Evolutionary conservation across 768 basidiomycete genomes (phyloP), one percentile per base, ranked within the genome.

Genomic region (Lactarius hengduanensis): DNA sequence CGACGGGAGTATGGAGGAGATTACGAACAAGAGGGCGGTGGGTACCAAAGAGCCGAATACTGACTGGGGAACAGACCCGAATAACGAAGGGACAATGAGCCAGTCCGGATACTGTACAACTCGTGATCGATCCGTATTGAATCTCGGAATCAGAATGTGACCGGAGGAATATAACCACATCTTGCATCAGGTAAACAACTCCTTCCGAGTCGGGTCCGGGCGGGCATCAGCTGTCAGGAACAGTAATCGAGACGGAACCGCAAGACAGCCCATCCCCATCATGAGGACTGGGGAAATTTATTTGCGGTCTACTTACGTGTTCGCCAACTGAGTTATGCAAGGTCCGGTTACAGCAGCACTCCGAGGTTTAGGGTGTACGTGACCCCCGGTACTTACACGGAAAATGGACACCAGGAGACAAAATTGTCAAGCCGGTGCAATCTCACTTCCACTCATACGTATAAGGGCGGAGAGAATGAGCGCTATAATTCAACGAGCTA

Each of bases 321-420:
- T 26, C 5, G 10, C 10, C 47, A 47, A 22, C n/a, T 10, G 45
- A n/a, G 9, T 22, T 22, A 47, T 10, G 36, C 8, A 34, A 34
- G 34, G 34, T 34, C 34, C 34, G 34, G 9, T 34, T 34, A 34
- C 34, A 34, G 34, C 34, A 34, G 34, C 34, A 34, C 34, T 34
- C 1, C 4, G 45, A 47, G 47, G 47, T 50, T 50, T 50, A 50
- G 47, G 22, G 47, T 15, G 11, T 50, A 15, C 47, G n/a, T 50
- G 47, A 26, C 15, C 8, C 15, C 22, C 47, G 10, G 22, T 26
- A 10, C 36, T 38, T 11, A 26, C 22, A 26, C 4, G 22, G 4
- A 22, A 50, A 50, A 50, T 50, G 2, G 47, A 47, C 9, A n/a
- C 9, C 22, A 5, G 9, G n/a, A 16, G 93, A 72, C 61, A 34